A percentile compares a stretch with the other conserved stretches of the same genome.
Conservation (phyloP, 208 protist species). For the Balamuthia mandrillaris region DNA sequence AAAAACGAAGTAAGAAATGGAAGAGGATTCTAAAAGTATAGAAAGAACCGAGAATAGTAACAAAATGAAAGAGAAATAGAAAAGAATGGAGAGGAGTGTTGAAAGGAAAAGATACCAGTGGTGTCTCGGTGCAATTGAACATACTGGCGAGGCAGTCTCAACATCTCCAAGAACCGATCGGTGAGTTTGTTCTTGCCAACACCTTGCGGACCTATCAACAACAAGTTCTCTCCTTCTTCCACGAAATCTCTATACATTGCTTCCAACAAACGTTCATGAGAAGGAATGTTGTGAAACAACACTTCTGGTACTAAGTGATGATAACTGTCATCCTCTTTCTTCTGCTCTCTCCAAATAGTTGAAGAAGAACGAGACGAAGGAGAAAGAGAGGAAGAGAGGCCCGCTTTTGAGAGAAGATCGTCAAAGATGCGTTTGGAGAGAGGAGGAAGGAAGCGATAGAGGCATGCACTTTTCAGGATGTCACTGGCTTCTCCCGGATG, state of each 20-base stretch:
- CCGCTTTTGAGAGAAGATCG: neutral
- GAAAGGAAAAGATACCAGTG: too few relatives aligned
- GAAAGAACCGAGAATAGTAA: too few relatives aligned
- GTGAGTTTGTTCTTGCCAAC: conserved; percentile 93
- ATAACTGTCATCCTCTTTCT: neutral
- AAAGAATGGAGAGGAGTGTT: too few relatives aligned
- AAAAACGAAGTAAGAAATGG: too few relatives aligned
- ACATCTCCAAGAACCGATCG: conserved; percentile 83
- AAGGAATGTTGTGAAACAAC: conserved; percentile 80
- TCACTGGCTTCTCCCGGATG: neutral
- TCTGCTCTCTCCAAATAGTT: neutral
- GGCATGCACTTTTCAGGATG: neutral
- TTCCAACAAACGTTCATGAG: conserved; percentile 63
- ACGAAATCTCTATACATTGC: conserved; percentile 19
- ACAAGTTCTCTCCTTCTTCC: conserved; percentile 69
- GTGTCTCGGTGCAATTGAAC: conserved; percentile 91
- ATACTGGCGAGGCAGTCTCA: conserved; percentile 85
- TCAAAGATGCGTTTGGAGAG: neutral
- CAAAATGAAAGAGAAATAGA: too few relatives aligned
- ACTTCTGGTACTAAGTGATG: conserved; percentile 54
- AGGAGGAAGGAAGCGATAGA: conserved; percentile 1
- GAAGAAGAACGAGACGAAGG: neutral
- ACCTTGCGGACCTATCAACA: conserved; percentile 90
- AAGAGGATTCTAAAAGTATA: too few relatives aligned
- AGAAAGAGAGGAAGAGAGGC: neutral